Percentiles rank a stretch among this genome's conserved stretches.
These are phyloP conservation scores for Echinochloa phyllopogon DNA, from an alignment of 176 grass and related monocot genomes.

Conservation along the genomic window DNA sequence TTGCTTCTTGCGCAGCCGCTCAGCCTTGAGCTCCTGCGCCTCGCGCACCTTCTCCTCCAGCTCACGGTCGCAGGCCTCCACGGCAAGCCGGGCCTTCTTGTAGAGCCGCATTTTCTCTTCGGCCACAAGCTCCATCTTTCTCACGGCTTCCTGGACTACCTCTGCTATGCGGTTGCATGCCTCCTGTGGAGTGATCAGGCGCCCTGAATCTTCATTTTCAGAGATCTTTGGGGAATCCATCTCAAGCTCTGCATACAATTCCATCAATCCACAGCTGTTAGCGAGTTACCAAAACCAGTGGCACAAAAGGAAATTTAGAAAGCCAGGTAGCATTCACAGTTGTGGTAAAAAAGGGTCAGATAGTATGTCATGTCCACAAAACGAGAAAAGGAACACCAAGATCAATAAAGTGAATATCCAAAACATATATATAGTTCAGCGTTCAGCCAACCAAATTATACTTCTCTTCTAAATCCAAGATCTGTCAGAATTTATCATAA, in stretches of 20 bases:
- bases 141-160: slow-evolving; percentile 94
- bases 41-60: slow-evolving; percentile 85
- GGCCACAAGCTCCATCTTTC: slow-evolving; percentile 95
- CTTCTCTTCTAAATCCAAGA: no score
- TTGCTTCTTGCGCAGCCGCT: slow-evolving; percentile 74
- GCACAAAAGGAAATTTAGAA: neutral
- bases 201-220: slow-evolving; percentile 74
- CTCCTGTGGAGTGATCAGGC: slow-evolving; percentile 90
- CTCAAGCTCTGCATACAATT: slow-evolving; percentile 68
- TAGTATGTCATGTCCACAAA: neutral
- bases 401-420: neutral
- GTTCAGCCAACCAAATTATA: slow-evolving; percentile 6
- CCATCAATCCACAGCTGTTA: neutral
- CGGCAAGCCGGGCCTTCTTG: slow-evolving; percentile 68
- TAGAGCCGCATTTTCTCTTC: slow-evolving; percentile 88
- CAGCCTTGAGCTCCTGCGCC: slow-evolving; percentile 66
- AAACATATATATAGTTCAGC: neutral
- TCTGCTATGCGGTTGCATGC: slow-evolving; percentile 92
- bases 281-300: slow-evolving; percentile 12
- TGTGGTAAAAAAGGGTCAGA: neutral
- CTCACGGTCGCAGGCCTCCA: slow-evolving; percentile 81
- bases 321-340: neutral
- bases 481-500: no score
- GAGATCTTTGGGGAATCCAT: slow-evolving; percentile 72
- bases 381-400: neutral